Base-by-base conservation (phyloP, 257 asterid genomes). In the Ligustrum vulgare region DNA sequence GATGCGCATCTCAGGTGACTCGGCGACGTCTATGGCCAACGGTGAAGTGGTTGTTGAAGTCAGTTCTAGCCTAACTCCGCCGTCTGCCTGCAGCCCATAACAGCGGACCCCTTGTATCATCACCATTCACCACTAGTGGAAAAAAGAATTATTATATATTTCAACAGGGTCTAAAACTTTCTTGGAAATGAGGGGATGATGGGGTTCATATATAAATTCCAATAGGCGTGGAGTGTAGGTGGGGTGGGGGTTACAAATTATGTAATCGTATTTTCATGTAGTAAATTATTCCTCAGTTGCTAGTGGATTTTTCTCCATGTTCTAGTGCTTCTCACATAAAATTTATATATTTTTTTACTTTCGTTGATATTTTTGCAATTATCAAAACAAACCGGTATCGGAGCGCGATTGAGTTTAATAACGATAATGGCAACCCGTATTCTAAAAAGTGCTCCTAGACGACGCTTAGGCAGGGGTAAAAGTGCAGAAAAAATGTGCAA, bases 1-100 rank as follows among this genome's bases (percentile, higher is more conserved):
- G 86, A 92, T 86, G 34, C 97, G 92, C 92, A 78, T 87, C 92
- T 86, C 93, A 4, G 95, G 58, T 0, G 98, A 84, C 72, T 94
- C 98, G 0, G 80, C 31, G 41, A 86, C 87, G 79, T 87, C 94
- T 82, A 91, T 88, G 63, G 97, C 87, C 0, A 93, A 88, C 0
- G 95, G 97, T 0, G 98, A 91, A 54, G 43, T 69, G 71, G 92
- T 79, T 34, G 91, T 75, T 1, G 92, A 77, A 4, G 91, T 79
- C 5, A 91, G 85, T 28, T 90, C 96, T 16, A 91, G 89, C 72
- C 95, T 85, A 41, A 93, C 88, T 66, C 90, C 89, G 41, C 89
- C 88, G 67, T 86, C 93, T 9, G 84, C 75, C 0, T 78, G 81
- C 45, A 39, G 71, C 5, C 81, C 80, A 60, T 82, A 80, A 32